A percentile compares a stretch with the other conserved stretches of the same genome.
Evolutionary conservation across 345 rosid genomes (phyloP).

Genomic region (Mangifera indica): DNA sequence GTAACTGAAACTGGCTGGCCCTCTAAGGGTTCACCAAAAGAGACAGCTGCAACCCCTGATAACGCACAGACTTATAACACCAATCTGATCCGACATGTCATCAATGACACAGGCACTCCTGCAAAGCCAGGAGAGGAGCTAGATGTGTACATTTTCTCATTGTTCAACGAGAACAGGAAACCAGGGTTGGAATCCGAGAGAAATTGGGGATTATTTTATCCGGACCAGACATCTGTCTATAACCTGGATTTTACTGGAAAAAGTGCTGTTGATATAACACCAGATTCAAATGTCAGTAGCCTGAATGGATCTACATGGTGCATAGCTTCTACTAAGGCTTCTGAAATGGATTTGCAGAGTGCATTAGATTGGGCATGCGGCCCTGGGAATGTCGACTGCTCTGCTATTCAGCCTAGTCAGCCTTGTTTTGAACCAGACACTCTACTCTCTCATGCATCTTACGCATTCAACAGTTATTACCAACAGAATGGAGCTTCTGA

Average conservation of each 20-base stretch:
- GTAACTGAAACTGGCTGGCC: conserved; percentile 98
- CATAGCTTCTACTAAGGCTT: conserved; percentile 76
- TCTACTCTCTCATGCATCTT: conserved; percentile 88
- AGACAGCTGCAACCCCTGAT: conserved; percentile 84
- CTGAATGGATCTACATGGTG: conserved; percentile 77
- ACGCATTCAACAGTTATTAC: conserved; percentile 78
- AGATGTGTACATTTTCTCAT: conserved; percentile 74
- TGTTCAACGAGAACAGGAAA: conserved; percentile 88
- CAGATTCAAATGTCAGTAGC: conserved; percentile 43
- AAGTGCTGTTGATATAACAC: conserved; percentile 32
- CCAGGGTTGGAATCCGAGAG: conserved; percentile 81
- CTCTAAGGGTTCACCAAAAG: conserved; percentile 73
- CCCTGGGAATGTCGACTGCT: conserved; percentile 89
- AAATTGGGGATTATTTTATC: conserved; percentile 89
- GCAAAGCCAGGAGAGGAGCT: conserved; percentile 69
- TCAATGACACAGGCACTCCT: conserved; percentile 80
- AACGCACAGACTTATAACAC: conserved; percentile 78
- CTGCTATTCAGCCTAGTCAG: conserved; percentile 91
- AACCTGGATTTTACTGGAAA: conserved; percentile 79
- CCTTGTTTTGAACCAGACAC: conserved; percentile 94
- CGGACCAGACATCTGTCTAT: conserved; percentile 80
- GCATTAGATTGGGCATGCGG: conserved; percentile 96
- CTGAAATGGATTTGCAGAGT: conserved; percentile 61
- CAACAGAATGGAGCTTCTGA: conserved; percentile 90
- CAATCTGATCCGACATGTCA: conserved; percentile 68